A percentile compares a stretch with the other conserved stretches of the same genome.
Conservation (phyloP, 2,329 filamentous ascomycete species). For the Penicillium brevicompactum region DNA sequence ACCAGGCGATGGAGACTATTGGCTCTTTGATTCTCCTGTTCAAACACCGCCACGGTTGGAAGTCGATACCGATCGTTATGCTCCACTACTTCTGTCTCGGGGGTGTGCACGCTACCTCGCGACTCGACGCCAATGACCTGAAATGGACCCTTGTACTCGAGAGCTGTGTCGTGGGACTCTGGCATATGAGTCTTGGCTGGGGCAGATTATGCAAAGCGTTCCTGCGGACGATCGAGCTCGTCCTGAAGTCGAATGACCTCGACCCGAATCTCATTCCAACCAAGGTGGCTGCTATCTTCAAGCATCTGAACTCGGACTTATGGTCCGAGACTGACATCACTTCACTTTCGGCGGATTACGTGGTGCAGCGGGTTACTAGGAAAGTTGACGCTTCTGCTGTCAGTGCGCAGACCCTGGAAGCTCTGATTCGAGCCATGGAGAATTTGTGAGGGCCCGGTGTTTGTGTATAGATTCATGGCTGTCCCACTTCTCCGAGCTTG, state of each 20-base stretch:
- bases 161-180: constrained; percentile 25
- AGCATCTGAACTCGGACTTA: constrained; percentile 14
- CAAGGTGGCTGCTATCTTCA: constrained; percentile 19
- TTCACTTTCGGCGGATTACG: constrained; percentile 24
- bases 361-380: constrained; percentile 19
- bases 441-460: neutral
- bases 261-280: constrained; percentile 16
- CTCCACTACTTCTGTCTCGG: constrained; percentile 27
- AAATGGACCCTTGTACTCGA: constrained; percentile 26
- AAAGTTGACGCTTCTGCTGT: neutral
- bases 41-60: constrained; percentile 24
- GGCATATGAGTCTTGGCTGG: constrained; percentile 29
- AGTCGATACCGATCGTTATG: constrained; percentile 28
- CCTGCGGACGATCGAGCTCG: constrained; percentile 23
- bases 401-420: neutral
- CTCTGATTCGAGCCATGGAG: constrained; percentile 1
- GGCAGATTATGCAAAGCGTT: constrained; percentile 27
- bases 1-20: constrained; percentile 17
- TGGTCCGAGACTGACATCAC: constrained; percentile 23
- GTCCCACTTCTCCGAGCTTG: neutral
- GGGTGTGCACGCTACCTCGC: constrained; percentile 22
- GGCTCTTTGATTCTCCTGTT: constrained; percentile 24
- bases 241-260: constrained; percentile 15
- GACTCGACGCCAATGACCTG: constrained; percentile 11
- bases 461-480: neutral